Evolutionary conservation across 768 basidiomycete species (phyloP).

Genomic region (Amanita pallidorosea): DNA sequence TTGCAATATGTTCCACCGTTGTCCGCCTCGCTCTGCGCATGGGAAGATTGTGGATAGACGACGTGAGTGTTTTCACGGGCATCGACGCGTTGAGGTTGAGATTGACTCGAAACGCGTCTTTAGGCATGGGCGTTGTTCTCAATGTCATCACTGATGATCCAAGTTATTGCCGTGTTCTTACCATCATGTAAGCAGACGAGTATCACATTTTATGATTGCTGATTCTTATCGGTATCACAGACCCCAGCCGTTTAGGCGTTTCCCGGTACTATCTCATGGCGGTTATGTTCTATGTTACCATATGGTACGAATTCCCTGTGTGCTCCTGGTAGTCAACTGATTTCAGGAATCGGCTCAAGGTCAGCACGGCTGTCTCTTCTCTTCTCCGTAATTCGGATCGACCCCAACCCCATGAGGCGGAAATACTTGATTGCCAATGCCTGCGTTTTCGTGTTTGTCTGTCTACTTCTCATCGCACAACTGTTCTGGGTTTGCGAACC

Average conservation of each 20-base stretch:
- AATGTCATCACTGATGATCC: conserved; percentile 14
- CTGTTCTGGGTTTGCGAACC: conserved; percentile 35
- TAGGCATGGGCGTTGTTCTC: conserved; percentile 21
- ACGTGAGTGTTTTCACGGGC: conserved; percentile 14
- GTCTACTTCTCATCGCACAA: conserved; percentile 29
- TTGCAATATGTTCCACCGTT: conserved; percentile 20
- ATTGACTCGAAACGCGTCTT: neutral
- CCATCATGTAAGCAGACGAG: conserved; percentile 13
- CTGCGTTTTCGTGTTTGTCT: conserved; percentile 17
- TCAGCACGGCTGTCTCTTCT: conserved; percentile 38
- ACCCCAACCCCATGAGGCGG: conserved; percentile 21
- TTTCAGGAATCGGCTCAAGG: conserved; percentile 14
- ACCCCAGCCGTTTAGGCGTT: conserved; percentile 6
- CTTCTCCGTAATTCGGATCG: conserved; percentile 43
- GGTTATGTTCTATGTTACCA: conserved; percentile 25
- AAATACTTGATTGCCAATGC: conserved; percentile 19
- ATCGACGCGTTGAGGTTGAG: neutral
- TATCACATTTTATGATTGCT: neutral
- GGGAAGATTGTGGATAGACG: conserved; percentile 23
- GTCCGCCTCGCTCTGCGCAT: conserved; percentile 22
- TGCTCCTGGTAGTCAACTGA: neutral
- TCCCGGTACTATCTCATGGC: conserved; percentile 27
- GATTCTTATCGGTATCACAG: neutral
- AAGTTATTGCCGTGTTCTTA: conserved; percentile 19
- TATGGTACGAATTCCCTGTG: conserved; percentile 18